Conservation (phyloP, 306 rosid genomes). For the Canavalia ensiformis region DNA sequence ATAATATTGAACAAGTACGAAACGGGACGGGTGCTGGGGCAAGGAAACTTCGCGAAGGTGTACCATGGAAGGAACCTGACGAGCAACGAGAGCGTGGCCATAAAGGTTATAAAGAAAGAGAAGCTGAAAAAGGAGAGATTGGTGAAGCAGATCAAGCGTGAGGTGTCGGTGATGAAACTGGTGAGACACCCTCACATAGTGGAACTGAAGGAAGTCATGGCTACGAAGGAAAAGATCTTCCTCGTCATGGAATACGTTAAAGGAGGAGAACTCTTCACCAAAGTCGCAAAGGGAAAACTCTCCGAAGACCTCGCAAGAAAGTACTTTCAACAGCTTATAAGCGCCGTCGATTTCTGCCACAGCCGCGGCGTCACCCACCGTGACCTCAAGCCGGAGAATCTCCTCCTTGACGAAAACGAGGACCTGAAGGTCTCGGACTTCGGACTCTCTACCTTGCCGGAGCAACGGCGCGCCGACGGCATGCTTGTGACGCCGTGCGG, state of each 20-base stretch:
- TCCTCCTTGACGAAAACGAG: constrained; percentile 70
- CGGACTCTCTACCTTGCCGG: constrained; percentile 79
- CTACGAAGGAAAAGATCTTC: constrained; percentile 75
- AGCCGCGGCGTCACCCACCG: constrained; percentile 85
- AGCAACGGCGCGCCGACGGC: constrained; percentile 74
- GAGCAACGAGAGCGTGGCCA: constrained; percentile 74
- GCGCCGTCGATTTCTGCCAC: constrained; percentile 86
- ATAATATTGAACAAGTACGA: constrained; percentile 76
- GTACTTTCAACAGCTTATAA: constrained; percentile 73
- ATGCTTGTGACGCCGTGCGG: constrained; percentile 85
- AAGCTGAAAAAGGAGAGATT: constrained; percentile 70
- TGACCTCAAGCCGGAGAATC: constrained; percentile 86
- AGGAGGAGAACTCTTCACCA: constrained; percentile 77
- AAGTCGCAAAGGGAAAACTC: constrained; percentile 65
- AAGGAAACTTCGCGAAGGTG: constrained; percentile 88
- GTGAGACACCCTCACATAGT: constrained; percentile 82
- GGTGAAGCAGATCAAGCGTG: constrained; percentile 76
- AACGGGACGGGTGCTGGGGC: constrained; percentile 77
- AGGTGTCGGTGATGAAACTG: constrained; percentile 78
- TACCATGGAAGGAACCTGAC: constrained; percentile 59
- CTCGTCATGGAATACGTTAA: constrained; percentile 73
- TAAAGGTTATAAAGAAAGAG: constrained; percentile 75
- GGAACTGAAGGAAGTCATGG: constrained; percentile 88
- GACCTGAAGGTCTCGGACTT: constrained; percentile 85
- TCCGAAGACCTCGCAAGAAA: constrained; percentile 69